phyloP scores from a whole-genome alignment of 2,329 filamentous ascomycete species.

The Ophiostoma angusticollis region DNA sequence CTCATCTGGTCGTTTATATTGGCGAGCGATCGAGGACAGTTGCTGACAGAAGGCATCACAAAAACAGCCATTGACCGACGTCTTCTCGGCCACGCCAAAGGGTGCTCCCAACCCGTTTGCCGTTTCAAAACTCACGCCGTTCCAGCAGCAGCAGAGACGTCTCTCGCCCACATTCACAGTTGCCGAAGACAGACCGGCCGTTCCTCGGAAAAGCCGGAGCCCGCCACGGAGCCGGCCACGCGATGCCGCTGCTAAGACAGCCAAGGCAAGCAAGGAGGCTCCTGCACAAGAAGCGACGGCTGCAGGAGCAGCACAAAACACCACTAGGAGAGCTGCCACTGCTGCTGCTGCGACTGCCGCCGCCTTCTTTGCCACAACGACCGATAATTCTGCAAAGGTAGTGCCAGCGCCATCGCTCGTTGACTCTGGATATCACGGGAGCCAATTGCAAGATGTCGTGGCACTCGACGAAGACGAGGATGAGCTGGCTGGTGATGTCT shows the following conservation, averaged over 20 bases:
- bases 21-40: not conserved
- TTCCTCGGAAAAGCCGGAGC: slow-evolving; percentile 18
- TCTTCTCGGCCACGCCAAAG: slow-evolving; percentile 43
- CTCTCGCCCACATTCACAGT: slow-evolving; percentile 32
- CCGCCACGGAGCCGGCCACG: slow-evolving; percentile 18
- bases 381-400: slow-evolving; percentile 10
- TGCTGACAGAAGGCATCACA: no score
- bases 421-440: slow-evolving; percentile 64
- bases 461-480: slow-evolving; percentile 19
- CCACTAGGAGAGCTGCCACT: not conserved
- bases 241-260: slow-evolving; percentile 4
- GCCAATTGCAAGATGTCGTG: slow-evolving; percentile 43
- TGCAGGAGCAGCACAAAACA: not conserved
- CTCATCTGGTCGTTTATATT: not conserved
- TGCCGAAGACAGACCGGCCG: slow-evolving; percentile 35
- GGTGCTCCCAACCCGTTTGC: slow-evolving; percentile 41
- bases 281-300: slow-evolving; percentile 2
- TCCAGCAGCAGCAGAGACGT: slow-evolving; percentile 34
- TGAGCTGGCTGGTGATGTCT: slow-evolving; percentile 10
- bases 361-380: slow-evolving; percentile 19
- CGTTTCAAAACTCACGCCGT: slow-evolving; percentile 28
- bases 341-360: not conserved
- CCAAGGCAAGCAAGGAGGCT: slow-evolving; percentile 1
- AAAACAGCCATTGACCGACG: slow-evolving; percentile 43
- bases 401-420: slow-evolving; percentile 26